Base-by-base conservation (phyloP, 192 early-diverging fungal genomes). In the Coemansia sp. region DNA sequence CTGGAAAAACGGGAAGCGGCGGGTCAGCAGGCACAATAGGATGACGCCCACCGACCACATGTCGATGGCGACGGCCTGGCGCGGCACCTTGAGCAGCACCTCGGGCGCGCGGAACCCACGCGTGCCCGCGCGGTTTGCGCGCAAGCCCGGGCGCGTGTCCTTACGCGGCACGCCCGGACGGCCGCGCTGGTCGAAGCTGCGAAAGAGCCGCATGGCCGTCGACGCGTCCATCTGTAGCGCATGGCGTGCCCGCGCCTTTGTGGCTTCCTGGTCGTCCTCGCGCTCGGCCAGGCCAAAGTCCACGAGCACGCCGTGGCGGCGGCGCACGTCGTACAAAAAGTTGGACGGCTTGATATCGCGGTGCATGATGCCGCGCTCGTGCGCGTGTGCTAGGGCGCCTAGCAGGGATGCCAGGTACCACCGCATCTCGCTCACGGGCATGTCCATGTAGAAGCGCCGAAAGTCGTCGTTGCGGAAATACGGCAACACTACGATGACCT, bases 271-370 rank as follows among this genome's bases (percentile, higher is more conserved):
- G 29, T 79, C 76, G 38, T 52, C 38, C 25, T 72, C 76, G 47
- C 69, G 69, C 64, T 97, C 86, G 28, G 92, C 93, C 29, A 98
- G 73, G 5, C 95, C 95, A 87, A 98, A 97, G 64, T 98, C 95
- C 3, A 92, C 89, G 19, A 98, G 67, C 12, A 92, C 84, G 5
- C 95, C 95, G 1, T 84, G 92, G 19, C 81, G 77, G 11, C 67
- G 64, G n/a, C 72, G 58, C 2, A 82, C 56, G 48, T 90, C 83
- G 67, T 89, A 98, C n/a, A 98, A 80, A 72, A 98, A 98, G 59
- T 98, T 98, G 45, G 86, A 87, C 4, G 95, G 95, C 62, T 98
- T 98, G 57, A 98, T 84, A 58, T 98, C 95, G 31, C 95, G 80
- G 56, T 98, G 95, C 40, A 98, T 83, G 46, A 95, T 90, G 9